phyloP scores from a whole-genome alignment of 192 early-diverging fungal genomes.

The Backusella westeae region DNA sequence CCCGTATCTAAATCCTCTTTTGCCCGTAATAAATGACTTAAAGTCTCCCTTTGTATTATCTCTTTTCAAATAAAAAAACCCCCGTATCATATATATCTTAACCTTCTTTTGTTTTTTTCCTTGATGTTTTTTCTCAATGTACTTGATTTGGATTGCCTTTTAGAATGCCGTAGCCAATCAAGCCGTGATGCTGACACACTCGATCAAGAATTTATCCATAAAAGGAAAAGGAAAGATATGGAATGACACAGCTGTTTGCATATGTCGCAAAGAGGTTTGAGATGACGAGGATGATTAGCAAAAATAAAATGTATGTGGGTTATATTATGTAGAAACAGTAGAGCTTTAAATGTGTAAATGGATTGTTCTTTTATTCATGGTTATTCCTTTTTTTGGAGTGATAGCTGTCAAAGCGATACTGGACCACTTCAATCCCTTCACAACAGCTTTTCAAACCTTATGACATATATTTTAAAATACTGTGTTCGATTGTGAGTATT shows the following conservation, averaged over 20 bases:
- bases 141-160: neutral
- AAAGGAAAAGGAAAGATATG: neutral
- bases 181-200: neutral
- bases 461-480: neutral
- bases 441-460: too few species aligned
- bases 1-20: neutral
- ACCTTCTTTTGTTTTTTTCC: neutral
- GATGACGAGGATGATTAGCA: neutral
- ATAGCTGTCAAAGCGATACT: neutral
- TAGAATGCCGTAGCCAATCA: neutral
- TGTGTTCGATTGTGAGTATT: neutral
- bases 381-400: too few species aligned
- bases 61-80: neutral
- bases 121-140: conserved; percentile 1
- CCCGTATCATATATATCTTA: neutral
- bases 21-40: neutral
- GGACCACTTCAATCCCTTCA: neutral
- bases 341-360: neutral
- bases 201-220: neutral
- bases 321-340: neutral
- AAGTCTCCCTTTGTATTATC: neutral
- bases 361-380: too few species aligned
- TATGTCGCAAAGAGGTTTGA: neutral
- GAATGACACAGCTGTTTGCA: neutral
- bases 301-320: neutral